Conservation (phyloP, 768 basidiomycete genomes). For the Termitomyces sp. region DNA sequence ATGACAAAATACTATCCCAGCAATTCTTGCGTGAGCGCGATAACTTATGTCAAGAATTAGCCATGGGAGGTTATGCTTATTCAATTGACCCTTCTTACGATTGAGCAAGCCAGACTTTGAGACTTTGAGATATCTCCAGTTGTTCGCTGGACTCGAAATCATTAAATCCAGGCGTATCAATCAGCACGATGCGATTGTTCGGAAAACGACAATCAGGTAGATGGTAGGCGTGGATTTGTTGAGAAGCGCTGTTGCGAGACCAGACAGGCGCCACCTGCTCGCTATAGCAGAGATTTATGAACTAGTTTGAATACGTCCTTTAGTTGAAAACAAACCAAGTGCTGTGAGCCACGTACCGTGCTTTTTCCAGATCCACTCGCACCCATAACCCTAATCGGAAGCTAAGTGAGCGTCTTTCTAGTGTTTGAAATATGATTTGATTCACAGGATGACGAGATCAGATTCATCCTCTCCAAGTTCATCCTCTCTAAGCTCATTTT, state of each 20-base stretch:
- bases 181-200: not conserved
- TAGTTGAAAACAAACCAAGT: not conserved
- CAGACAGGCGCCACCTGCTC: not conserved
- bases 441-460: not conserved
- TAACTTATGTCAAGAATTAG: not conserved
- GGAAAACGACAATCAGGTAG: not conserved
- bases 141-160: not conserved
- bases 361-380: not conserved
- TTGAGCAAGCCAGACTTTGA: not conserved
- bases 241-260: not conserved
- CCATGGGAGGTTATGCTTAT: not conserved
- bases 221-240: not conserved
- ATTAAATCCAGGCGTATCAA: not conserved
- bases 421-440: not conserved
- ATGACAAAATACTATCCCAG: slow-evolving; percentile 1
- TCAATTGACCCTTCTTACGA: not conserved
- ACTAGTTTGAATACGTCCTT: not conserved
- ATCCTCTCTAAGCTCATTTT: too few species aligned
- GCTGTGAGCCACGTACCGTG: not conserved
- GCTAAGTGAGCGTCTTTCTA: not conserved
- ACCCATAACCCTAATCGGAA: not conserved
- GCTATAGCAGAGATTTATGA: not conserved
- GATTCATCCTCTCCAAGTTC: not conserved
- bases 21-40: not conserved
- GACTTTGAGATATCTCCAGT: not conserved